These are phyloP conservation scores for Trichoderma pleuroti DNA, from an alignment of 2,329 filamentous ascomycete species.

Conservation along the genomic window DNA sequence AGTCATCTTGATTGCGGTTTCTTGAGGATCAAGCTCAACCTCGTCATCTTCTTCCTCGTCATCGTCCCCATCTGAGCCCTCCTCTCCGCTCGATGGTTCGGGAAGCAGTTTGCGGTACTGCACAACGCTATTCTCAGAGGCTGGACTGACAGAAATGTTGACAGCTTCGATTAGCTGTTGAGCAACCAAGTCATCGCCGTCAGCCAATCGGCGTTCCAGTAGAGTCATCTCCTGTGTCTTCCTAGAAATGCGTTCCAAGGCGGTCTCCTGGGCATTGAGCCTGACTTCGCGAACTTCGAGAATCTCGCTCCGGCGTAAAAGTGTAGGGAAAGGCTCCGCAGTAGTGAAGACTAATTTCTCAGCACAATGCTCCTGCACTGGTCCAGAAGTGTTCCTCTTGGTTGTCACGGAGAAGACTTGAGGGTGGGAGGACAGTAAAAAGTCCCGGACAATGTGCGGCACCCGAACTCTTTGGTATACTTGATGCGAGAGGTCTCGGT, in stretches of 20 bases:
- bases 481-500: conserved; percentile 76
- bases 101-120: conserved; percentile 74
- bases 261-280: conserved; percentile 77
- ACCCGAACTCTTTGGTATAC: conserved; percentile 88
- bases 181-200: conserved; percentile 68
- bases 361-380: conserved; percentile 68
- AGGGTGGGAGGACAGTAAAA: conserved; percentile 75
- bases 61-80: conserved; percentile 30
- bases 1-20: conserved; percentile 78
- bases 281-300: conserved; percentile 62
- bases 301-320: conserved; percentile 83
- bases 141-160: conserved; percentile 69
- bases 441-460: conserved; percentile 78
- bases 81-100: conserved; percentile 35
- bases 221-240: conserved; percentile 82
- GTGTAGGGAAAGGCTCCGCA: conserved; percentile 84
- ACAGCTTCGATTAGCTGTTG: conserved; percentile 71
- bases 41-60: conserved; percentile 39
- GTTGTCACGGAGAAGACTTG: conserved; percentile 73
- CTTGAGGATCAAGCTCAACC: conserved; percentile 54
- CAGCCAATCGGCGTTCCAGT: conserved; percentile 69
- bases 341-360: conserved; percentile 85
- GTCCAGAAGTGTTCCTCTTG: conserved; percentile 64
- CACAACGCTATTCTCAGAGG: conserved; percentile 72
- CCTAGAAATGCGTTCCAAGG: conserved; percentile 80